Evolutionary conservation across 2,329 filamentous ascomycete species (phyloP), one percentile per base, ranked within the genome.

Genomic region (Lachnum nothofagi): DNA sequence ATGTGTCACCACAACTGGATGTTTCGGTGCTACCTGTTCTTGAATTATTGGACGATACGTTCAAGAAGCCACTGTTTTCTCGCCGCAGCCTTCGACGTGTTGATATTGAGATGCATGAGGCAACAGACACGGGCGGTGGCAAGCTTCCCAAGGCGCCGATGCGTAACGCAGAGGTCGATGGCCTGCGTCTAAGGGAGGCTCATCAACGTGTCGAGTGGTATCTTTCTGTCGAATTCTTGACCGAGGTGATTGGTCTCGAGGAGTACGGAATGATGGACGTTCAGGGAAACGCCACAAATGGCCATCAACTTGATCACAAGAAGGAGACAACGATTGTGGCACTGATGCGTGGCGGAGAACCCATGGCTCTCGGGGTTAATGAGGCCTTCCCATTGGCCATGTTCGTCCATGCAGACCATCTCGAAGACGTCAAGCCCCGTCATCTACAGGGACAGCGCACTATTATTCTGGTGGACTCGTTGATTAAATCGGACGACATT

Each of bases 281-380:
- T 0, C 75, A 79, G 51, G 75, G 72, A 3, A 51, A 70, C 25
- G 5, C 52, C 1, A 72, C 68, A 0, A 60, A 22, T 0, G 79
- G 79, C 0, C 67, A 75, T 57, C 70, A 65, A 6, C 65, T 84
- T 1, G 48, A 37, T 0, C 22, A 73, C 45, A 79, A 84, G 58
- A 6, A 64, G 1, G 45, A 66, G 7, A 83, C 77, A 0, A 49
- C 70, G 1, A 82, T 85, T 40, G 65, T 83, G 0, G 69, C 79
- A 0, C 53, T 84, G n/a, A 84, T 85, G 79, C 76, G 79, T 7
- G 79, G 76, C 2, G 80, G 80, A 7, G 79, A 83, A 53, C 70
- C 79, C 0, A 79, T 85, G 75, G 81, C 81, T 0, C 61, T 74
- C 1, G 80, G 80, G 0, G 68, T 85, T 39, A 77, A 63, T 54